Conservation (phyloP, 2,329 filamentous ascomycete species). For the Endoconidiophora laricicola region DNA sequence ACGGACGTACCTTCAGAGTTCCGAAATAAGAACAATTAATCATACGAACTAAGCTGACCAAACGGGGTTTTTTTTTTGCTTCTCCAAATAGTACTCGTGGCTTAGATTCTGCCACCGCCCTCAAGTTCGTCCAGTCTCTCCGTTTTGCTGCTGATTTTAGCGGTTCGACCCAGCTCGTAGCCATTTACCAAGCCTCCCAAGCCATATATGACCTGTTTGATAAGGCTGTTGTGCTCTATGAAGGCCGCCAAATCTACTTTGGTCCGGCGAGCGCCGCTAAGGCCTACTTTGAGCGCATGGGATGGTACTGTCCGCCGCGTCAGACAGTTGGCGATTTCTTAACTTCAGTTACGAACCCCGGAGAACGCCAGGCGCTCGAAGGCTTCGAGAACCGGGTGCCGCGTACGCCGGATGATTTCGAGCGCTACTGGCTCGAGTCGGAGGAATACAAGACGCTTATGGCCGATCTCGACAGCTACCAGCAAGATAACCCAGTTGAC, state of each 20-base stretch:
- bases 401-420: conserved; percentile 55
- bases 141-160: conserved; percentile 48
- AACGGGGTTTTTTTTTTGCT: neutral
- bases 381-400: conserved; percentile 48
- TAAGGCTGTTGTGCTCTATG: conserved; percentile 41
- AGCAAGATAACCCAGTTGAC: conserved; percentile 28
- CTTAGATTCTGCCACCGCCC: conserved; percentile 54
- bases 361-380: conserved; percentile 35
- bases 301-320: conserved; percentile 48
- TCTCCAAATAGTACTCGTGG: conserved; percentile 38
- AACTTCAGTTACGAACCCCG: conserved; percentile 49
- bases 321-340: conserved; percentile 56
- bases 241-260: conserved; percentile 46
- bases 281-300: conserved; percentile 51
- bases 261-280: conserved; percentile 42
- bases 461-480: conserved; percentile 33
- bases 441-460: conserved; percentile 26
- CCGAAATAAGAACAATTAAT: neutral
- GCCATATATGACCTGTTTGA: conserved; percentile 47
- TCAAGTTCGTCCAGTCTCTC: conserved; percentile 55
- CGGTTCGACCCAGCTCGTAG: conserved; percentile 44
- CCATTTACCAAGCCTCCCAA: conserved; percentile 54
- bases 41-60: neutral
- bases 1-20: neutral
- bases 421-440: conserved; percentile 28